Evolutionary conservation across 2,329 filamentous ascomycete genomes (phyloP).

Genomic region (Aureobasidium mangrovei): DNA sequence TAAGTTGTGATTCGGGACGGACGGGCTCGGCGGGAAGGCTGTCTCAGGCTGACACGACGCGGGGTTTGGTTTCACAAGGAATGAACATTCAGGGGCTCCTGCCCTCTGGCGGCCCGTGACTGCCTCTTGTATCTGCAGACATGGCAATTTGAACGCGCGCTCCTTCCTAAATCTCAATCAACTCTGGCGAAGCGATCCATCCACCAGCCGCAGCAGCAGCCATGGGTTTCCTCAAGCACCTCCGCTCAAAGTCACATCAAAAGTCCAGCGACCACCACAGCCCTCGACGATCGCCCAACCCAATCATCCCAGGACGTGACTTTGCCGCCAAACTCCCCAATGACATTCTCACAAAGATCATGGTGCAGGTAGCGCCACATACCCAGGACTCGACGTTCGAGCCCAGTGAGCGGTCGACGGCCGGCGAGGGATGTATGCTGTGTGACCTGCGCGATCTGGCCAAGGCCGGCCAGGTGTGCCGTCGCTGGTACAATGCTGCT

Average conservation of each 20-base stretch:
- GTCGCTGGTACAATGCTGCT: conserved; percentile 58
- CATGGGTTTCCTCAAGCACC: conserved; percentile 44
- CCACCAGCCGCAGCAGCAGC: neutral
- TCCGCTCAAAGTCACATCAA: conserved; percentile 36
- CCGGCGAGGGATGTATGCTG: conserved; percentile 78
- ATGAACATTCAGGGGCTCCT: conserved; percentile 3
- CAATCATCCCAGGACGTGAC: conserved; percentile 30
- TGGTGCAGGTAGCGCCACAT: conserved; percentile 77
- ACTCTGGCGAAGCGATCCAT: neutral
- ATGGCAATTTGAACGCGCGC: neutral
- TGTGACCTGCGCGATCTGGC: conserved; percentile 86
- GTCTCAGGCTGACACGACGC: conserved; percentile 1
- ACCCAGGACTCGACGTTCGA: conserved; percentile 67
- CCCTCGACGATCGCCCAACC: conserved; percentile 15
- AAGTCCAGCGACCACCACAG: conserved; percentile 28
- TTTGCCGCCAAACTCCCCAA: conserved; percentile 49
- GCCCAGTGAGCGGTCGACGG: conserved; percentile 70
- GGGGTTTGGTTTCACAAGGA: neutral
- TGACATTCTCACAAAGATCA: conserved; percentile 66
- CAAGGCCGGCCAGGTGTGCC: conserved; percentile 65
- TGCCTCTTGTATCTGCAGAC: neutral
- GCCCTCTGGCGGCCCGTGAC: conserved; percentile 5
- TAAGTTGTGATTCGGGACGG: neutral
- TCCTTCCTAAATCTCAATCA: conserved; percentile 9
- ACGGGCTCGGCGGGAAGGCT: neutral